Evolutionary conservation across 2,329 filamentous ascomycete genomes (phyloP), one percentile per base, ranked within the genome.

Genomic region (Trichoderma endophyticum): DNA sequence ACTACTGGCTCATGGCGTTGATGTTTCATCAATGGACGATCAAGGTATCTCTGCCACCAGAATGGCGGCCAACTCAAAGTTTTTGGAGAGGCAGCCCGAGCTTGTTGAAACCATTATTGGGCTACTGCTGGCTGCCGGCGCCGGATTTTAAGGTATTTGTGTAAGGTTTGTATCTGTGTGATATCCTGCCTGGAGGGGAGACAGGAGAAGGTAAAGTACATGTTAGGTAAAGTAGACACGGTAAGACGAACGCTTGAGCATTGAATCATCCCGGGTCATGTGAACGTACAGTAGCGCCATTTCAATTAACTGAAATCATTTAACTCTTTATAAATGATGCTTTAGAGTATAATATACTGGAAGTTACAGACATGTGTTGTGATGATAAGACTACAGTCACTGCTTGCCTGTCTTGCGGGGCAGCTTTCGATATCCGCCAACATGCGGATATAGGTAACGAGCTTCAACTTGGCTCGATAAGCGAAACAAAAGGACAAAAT

Each of bases 1-100:
- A 9, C 30, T 73, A 6, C 8, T 73, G 3, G 34, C 28, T n/a
- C 70, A 71, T 63, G 69, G 72, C 12, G 72, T 63, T 21, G 61
- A 73, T 71, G 21, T 64, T 28, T 60, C 60, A 4, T 30, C 69
- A 60, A 60, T 51, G 51, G 34, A 59, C n/a, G 70, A 36, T 3
- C 32, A 60, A 12, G 34, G 24, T 14, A 60, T 43, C 12, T 26
- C 62, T 7, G 24, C 62, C 4, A 28, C 70, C 21, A 68, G 48
- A 68, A 18, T 60, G 34, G 48, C 62, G 6, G 70, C 70, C 34
- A 32, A 63, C 34, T 70, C 59, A 9, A 51, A n/a, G 39, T 65
- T 51, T 3, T 21, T 64, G 15, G 14, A 56, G 14, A 24, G 32
- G 11, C 24, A 56, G 9, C 30, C 60, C 24, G 18, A 34, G 66